A percentile compares a stretch with the other conserved stretches of the same genome.
Conservation (phyloP, 179 eudicot genomes). For the Silene coronaria region DNA sequence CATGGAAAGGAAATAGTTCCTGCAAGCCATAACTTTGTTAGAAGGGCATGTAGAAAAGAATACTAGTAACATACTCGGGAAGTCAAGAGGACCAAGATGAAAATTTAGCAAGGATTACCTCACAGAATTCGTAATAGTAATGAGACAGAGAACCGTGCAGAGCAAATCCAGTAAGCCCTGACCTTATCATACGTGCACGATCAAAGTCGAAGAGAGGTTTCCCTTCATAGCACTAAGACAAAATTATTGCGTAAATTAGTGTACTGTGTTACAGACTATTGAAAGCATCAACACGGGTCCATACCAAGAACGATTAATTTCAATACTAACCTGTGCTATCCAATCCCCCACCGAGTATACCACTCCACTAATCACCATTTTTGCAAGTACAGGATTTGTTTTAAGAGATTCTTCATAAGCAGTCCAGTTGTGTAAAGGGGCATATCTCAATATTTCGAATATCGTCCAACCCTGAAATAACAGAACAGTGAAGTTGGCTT, state of each 20-base stretch:
- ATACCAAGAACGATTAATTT: slow-evolving; percentile 1
- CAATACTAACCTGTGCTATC: slow-evolving; percentile 86
- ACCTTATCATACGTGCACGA: slow-evolving; percentile 82
- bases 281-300: neutral
- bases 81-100: neutral
- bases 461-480: slow-evolving; percentile 85
- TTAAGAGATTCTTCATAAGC: slow-evolving; percentile 90
- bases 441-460: slow-evolving; percentile 83
- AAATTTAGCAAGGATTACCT: slow-evolving; percentile 39
- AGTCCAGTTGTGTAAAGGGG: slow-evolving; percentile 88
- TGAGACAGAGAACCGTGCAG: slow-evolving; percentile 96
- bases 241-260: neutral
- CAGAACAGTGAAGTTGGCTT: neutral
- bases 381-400: slow-evolving; percentile 81
- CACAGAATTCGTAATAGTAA: slow-evolving; percentile 85
- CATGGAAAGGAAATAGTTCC: slow-evolving; percentile 74
- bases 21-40: slow-evolving; percentile 21
- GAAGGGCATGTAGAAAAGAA: neutral
- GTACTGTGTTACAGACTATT: neutral
- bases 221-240: slow-evolving; percentile 71
- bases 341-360: slow-evolving; percentile 97
- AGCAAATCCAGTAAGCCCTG: slow-evolving; percentile 82
- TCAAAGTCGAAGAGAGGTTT: slow-evolving; percentile 93
- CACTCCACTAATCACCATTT: slow-evolving; percentile 95
- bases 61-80: neutral